Evolutionary conservation across 1,139 yeast species (phyloP).

Genomic region (Sugiyamaella japonica): DNA sequence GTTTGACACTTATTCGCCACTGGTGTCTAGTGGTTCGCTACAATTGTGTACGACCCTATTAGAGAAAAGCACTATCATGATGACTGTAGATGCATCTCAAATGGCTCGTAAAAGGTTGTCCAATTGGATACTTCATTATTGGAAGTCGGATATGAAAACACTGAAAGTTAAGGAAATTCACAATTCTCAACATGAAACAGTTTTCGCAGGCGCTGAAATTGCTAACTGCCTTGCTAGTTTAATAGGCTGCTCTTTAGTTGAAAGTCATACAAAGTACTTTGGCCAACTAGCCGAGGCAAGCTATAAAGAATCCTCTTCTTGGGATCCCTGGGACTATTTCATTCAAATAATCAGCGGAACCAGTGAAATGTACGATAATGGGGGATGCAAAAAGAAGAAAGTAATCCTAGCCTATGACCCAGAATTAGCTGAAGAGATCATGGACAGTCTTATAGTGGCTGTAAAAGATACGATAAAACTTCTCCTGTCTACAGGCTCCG

Average conservation of each 20-base stretch:
- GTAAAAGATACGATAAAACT: background rate
- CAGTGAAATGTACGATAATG: background rate
- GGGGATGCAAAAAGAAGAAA: background rate
- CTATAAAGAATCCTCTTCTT: background rate
- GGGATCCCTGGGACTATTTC: constrained; percentile 4
- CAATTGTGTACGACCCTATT: constrained; percentile 15
- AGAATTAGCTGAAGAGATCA: background rate
- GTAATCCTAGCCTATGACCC: background rate
- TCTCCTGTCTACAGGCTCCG: background rate
- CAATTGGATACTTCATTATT: constrained; percentile 17
- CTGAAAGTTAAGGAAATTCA: background rate
- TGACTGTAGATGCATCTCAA: constrained; percentile 7
- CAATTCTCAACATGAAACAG: background rate
- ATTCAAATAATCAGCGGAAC: background rate
- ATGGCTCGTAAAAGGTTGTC: constrained; percentile 14
- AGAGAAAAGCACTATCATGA: background rate
- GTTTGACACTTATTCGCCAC: constrained; percentile 21
- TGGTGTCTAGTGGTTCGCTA: constrained; percentile 16
- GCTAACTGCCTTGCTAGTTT: constrained; percentile 1
- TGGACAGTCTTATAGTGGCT: background rate
- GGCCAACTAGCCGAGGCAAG: constrained; percentile 6
- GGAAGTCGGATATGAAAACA: constrained; percentile 9
- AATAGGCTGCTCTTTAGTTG: background rate
- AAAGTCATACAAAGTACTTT: background rate
- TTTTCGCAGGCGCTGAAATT: constrained; percentile 3